Evolutionary conservation across 148 eudicot genomes (phyloP), one percentile per base, ranked within the genome.

Genomic region (Cornus kousa): DNA sequence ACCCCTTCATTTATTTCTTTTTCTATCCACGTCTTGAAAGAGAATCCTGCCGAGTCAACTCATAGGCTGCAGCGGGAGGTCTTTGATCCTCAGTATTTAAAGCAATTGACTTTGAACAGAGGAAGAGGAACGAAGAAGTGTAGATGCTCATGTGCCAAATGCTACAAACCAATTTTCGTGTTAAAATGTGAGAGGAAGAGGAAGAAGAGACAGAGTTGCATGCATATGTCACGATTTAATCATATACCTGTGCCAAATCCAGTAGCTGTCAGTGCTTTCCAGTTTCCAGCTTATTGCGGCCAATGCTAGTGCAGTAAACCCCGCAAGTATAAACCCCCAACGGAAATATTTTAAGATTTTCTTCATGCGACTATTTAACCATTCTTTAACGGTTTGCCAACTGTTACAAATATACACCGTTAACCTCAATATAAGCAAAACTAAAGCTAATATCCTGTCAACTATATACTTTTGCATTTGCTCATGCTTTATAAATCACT

Each of bases 161-260:
- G 75, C 99, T 96, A 94, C 87, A 89, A 80, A 68, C 28, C 48
- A 77, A 32, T 62, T 72, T 60, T 19, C 37, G 73, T 24, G 46
- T 3, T 46, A 33, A 55, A 55, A 53, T 65, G 60, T 35, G 13
- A 40, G 13, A 70, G 40, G 5, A 13, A 78, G 67, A 67, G 70
- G 3, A 48, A 57, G 64, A 43, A 73, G 79, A 60, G 60, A 81
- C 69, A 67, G 80, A 62, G 16, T 32, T 62, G 39, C 46, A 79
- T 24, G 65, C 14, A n/a, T 57, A 7, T 40, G n/a, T n/a, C 11
- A 13, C n/a, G 31, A 65, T 22, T 64, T 33, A 1, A 5, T 67
- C 75, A 62, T 39, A 62, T 79, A 96, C 98, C 99, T 96, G 87
- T 96, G 99, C 97, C 98, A 96, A 85, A 91, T 82, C 99, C 99